Base-by-base conservation (phyloP, 1,139 yeast species). In the Geotrichum fermentans region DNA sequence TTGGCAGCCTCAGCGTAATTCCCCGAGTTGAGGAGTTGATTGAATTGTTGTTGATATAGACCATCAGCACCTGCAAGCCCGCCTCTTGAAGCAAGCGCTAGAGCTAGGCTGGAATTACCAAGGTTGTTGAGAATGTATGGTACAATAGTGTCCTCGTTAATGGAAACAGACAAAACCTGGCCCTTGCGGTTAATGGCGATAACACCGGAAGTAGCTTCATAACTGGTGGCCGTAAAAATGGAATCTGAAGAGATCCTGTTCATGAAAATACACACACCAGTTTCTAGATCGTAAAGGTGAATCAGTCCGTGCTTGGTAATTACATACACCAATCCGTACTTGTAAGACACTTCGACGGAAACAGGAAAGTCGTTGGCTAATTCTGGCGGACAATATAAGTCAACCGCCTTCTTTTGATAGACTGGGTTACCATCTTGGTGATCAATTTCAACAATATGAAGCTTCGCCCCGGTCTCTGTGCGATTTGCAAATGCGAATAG, bases 11-110 rank as follows among this genome's bases (percentile, higher is more conserved):
- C 83, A 52, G 82, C 74, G 64, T 89, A 92, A 65, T 89, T 95
- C 57, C 97, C 97, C 61, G 82, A 80, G 60, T 81, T 79, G 62
- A 94, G 75, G 61, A 83, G 78, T 63, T 80, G 82, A 65, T 89
- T 95, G 71, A 94, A 94, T 69, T 90, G 97, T 69, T 90, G 96
- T 52, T 78, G 73, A 70, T 94, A 90, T 56, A 94, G 76, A 62
- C 82, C 83, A 66, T 92, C 98, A 41, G 97, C 98, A 56, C 98
- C 99, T 43, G 96, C 94, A 66, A 94, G 79, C 1, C 96, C 96
- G 63, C 97, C 97, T 69, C 97, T 85, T 8, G 96, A 80, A 18
- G 97, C 95, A 57, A 94, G 78, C 8, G 92, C 77, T 55, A 94
- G 74, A 2, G 97, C 98, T 61, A 94, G 75, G 26, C 85, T 78